These are phyloP conservation scores for Leucocoprinus birnbaumii DNA, from an alignment of 768 basidiomycete species.

Conservation along the genomic window DNA sequence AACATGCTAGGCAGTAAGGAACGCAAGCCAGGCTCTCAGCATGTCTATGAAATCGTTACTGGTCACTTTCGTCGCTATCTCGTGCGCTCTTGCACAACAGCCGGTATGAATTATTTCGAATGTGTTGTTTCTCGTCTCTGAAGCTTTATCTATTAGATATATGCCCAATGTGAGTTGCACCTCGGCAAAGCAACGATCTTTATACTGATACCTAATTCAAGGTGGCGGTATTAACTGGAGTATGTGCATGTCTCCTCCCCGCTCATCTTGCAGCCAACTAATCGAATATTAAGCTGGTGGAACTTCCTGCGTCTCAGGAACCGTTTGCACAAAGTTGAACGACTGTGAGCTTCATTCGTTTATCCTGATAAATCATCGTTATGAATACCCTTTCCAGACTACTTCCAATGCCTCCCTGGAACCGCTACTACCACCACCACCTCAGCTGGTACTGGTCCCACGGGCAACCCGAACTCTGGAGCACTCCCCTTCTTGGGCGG, in stretches of 20 bases:
- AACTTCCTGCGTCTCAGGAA: slow-evolving; percentile 33
- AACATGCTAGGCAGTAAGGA: not conserved
- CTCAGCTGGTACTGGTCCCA: slow-evolving; percentile 18
- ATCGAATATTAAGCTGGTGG: slow-evolving; percentile 20
- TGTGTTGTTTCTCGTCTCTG: slow-evolving; percentile 1
- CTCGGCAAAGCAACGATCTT: not conserved
- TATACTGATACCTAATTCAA: not conserved
- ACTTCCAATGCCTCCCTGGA: slow-evolving; percentile 33
- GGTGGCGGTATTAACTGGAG: slow-evolving; percentile 9
- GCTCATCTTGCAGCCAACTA: not conserved
- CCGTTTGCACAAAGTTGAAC: slow-evolving; percentile 29
- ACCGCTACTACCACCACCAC: slow-evolving; percentile 18
- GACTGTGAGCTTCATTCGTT: slow-evolving; percentile 22
- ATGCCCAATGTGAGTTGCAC: slow-evolving; percentile 5
- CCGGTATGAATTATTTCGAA: slow-evolving; percentile 14
- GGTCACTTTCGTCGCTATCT: slow-evolving; percentile 13
- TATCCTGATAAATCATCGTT: not conserved
- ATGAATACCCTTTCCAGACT: slow-evolving; percentile 19
- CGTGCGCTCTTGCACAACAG: slow-evolving; percentile 21
- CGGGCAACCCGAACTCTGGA: slow-evolving; percentile 14
- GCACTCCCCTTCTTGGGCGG: slow-evolving; percentile 38
- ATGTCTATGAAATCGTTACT: slow-evolving; percentile 15
- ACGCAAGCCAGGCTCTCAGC: not conserved
- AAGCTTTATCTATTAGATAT: not conserved
- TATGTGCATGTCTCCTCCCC: not conserved